Percentiles rank a stretch among this genome's conserved stretches.
These are phyloP conservation scores for Quercus tomentella DNA, from an alignment of 331 rosid species.

Conservation along the genomic window DNA sequence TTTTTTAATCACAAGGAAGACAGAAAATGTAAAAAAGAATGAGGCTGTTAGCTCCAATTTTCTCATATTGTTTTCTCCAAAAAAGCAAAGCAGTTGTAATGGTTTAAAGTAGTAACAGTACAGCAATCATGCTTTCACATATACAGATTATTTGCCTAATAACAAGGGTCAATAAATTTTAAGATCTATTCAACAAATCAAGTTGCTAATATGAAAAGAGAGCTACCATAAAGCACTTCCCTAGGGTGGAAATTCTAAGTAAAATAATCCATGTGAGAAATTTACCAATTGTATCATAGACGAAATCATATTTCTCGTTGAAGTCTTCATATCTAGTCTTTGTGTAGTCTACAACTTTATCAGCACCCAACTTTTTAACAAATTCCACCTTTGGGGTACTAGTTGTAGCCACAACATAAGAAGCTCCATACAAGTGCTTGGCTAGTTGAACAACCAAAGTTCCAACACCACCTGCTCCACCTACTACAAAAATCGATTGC, in stretches of 20 bases:
- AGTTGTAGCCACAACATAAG: slow-evolving; percentile 35
- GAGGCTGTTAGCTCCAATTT: too few relatives aligned
- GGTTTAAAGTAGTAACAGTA: too few relatives aligned
- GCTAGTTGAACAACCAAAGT: slow-evolving; percentile 39
- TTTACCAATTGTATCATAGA: slow-evolving; percentile 40
- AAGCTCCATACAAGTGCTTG: slow-evolving; percentile 36
- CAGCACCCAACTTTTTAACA: slow-evolving; percentile 39
- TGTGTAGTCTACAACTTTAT: slow-evolving; percentile 35
- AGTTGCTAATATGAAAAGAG: not conserved
- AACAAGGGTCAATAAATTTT: not conserved
- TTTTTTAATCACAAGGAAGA: too few relatives aligned
- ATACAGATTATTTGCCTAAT: not conserved
- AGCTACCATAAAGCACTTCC: not conserved
- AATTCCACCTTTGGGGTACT: slow-evolving; percentile 38
- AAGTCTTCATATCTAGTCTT: slow-evolving; percentile 28
- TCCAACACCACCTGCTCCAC: slow-evolving; percentile 52
- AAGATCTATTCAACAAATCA: not conserved
- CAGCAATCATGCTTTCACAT: too few relatives aligned
- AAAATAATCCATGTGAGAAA: not conserved
- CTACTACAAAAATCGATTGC: slow-evolving; percentile 33
- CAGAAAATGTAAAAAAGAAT: too few relatives aligned
- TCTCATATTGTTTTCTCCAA: too few relatives aligned
- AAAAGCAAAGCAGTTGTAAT: too few relatives aligned
- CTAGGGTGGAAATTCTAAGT: not conserved
- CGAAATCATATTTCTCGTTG: slow-evolving; percentile 30